Evolutionary conservation across 768 basidiomycete genomes (phyloP).

Genomic region (Auriculariales sp.): DNA sequence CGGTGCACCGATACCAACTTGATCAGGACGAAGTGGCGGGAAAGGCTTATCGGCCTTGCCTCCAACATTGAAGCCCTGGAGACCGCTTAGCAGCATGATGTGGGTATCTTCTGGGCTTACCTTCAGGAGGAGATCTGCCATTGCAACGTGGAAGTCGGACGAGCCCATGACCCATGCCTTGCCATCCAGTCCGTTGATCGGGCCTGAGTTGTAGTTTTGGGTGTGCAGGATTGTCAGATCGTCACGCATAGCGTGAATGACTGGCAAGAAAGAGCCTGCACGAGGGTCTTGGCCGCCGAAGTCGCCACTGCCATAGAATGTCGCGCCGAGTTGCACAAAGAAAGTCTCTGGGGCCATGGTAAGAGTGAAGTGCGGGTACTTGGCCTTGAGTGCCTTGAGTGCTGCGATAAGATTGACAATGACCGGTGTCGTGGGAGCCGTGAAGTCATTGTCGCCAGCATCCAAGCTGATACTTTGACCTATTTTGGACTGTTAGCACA

Average conservation of each 20-base stretch:
- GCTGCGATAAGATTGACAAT: neutral
- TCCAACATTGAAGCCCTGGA: neutral
- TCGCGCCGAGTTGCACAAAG: neutral
- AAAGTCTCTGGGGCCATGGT: constrained; percentile 1
- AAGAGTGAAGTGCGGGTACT: neutral
- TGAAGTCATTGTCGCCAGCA: neutral
- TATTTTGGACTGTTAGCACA: too few species aligned
- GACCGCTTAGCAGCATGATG: too few species aligned
- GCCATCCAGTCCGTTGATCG: constrained; percentile 1
- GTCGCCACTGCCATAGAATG: neutral
- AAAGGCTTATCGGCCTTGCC: neutral
- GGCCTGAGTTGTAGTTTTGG: constrained; percentile 1
- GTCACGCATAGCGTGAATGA: neutral
- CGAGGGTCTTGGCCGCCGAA: neutral
- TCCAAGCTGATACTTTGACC: too few species aligned
- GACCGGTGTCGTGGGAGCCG: neutral
- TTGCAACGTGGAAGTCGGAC: constrained; percentile 1
- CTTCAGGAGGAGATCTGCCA: neutral
- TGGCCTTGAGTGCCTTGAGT: neutral
- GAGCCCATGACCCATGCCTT: neutral
- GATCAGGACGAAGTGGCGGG: neutral
- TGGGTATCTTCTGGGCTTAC: too few species aligned
- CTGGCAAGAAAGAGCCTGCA: neutral
- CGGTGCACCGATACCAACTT: neutral
- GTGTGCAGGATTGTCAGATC: neutral